phyloP scores from a whole-genome alignment of 179 eudicot genomes.

The Dionaea muscipula region DNA sequence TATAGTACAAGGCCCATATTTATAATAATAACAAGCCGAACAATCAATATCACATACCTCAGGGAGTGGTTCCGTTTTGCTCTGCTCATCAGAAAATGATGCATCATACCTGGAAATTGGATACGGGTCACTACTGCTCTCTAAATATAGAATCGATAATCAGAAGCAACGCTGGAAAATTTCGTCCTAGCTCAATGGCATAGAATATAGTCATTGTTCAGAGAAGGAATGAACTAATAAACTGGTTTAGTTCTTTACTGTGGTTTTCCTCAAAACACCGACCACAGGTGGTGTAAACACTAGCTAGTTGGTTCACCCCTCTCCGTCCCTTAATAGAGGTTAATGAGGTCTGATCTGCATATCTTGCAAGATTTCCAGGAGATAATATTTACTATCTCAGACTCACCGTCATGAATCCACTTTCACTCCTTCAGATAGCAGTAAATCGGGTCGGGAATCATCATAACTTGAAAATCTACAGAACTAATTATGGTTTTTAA shows the following conservation, averaged over 20 bases:
- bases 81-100: conserved; percentile 18
- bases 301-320: no score
- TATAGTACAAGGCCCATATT: not conserved
- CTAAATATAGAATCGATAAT: not conserved
- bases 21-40: not conserved
- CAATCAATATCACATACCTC: conserved; percentile 27
- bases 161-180: not conserved
- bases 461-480: not conserved
- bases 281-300: no score
- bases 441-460: not conserved
- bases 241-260: no score
- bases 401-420: not conserved
- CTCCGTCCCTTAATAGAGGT: no score
- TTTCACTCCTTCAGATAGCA: not conserved
- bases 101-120: conserved; percentile 53
- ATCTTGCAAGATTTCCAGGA: not conserved
- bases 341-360: not conserved
- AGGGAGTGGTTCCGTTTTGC: conserved; percentile 37
- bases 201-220: no score
- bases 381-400: not conserved
- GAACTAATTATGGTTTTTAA: not conserved
- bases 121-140: no score
- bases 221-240: no score
- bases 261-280: no score
- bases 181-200: no score